Evolutionary conservation across 495 filamentous ascomycete species (phyloP).

Genomic region (Daldinia decipiens): DNA sequence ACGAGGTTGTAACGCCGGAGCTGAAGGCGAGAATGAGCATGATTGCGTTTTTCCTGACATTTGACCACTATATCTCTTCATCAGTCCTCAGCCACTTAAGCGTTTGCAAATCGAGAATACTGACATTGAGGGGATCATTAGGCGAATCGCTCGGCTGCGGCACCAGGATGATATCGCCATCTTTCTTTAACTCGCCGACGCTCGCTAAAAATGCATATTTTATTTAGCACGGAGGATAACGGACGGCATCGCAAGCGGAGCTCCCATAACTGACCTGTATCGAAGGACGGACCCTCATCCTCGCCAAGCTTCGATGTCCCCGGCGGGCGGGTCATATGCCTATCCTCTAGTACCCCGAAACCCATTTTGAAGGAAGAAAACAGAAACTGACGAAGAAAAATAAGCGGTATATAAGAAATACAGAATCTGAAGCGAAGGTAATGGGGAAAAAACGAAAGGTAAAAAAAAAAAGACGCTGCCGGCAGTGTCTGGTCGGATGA

Average conservation of each 20-base stretch:
- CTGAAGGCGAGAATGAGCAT: slow-evolving; percentile 41
- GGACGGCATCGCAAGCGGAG: not conserved
- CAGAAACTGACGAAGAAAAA: not conserved
- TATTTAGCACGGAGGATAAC: slow-evolving; percentile 24
- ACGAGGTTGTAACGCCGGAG: slow-evolving; percentile 42
- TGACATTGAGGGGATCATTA: slow-evolving; percentile 59
- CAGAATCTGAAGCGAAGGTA: slow-evolving; percentile 12
- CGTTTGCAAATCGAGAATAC: not conserved
- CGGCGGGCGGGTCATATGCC: slow-evolving; percentile 38
- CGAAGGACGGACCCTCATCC: slow-evolving; percentile 15
- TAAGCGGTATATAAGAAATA: slow-evolving; percentile 21
- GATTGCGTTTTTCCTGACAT: slow-evolving; percentile 34
- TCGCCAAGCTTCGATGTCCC: slow-evolving; percentile 44
- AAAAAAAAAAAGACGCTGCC: slow-evolving; percentile 35
- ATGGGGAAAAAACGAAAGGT: slow-evolving; percentile 6
- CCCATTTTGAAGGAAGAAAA: slow-evolving; percentile 30
- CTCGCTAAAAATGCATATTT: slow-evolving; percentile 15
- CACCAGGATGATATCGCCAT: slow-evolving; percentile 58
- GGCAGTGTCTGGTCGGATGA: slow-evolving; percentile 29
- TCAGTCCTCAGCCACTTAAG: slow-evolving; percentile 4
- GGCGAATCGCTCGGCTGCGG: slow-evolving; percentile 59
- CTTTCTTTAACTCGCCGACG: slow-evolving; percentile 32
- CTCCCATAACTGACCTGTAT: slow-evolving; percentile 25
- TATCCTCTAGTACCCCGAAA: slow-evolving; percentile 40
- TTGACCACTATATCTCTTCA: slow-evolving; percentile 31